Percentiles rank a stretch among this genome's conserved stretches.
These are phyloP conservation scores for Fusarium kyushuense DNA, from an alignment of 2,329 filamentous ascomycete species.

Conservation along the genomic window DNA sequence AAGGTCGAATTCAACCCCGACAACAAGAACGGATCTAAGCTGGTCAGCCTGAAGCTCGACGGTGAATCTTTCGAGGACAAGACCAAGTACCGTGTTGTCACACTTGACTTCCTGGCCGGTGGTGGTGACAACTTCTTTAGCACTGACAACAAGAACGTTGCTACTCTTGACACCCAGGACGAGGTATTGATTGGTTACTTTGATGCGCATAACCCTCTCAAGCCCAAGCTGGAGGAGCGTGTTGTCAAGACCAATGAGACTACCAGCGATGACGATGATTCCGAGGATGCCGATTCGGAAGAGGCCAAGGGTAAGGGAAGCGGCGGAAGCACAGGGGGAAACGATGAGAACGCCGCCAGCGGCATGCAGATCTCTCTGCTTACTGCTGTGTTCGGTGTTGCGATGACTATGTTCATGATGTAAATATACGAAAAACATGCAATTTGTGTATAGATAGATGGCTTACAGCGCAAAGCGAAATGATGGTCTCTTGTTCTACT, in stretches of 20 bases:
- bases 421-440: slow-evolving; percentile 29
- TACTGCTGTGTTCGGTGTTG: slow-evolving; percentile 26
- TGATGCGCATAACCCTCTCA: slow-evolving; percentile 60
- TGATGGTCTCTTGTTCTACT: not conserved
- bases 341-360: slow-evolving; percentile 17
- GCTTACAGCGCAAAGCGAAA: slow-evolving; percentile 17
- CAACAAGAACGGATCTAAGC: slow-evolving; percentile 61
- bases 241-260: slow-evolving; percentile 44
- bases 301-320: slow-evolving; percentile 24
- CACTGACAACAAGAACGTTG: slow-evolving; percentile 51
- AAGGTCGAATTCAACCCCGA: slow-evolving; percentile 68
- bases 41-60: slow-evolving; percentile 65
- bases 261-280: slow-evolving; percentile 17
- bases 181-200: slow-evolving; percentile 67
- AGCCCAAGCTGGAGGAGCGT: slow-evolving; percentile 61
- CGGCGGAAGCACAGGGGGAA: slow-evolving; percentile 7
- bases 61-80: slow-evolving; percentile 60
- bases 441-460: slow-evolving; percentile 4
- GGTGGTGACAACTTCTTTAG: slow-evolving; percentile 73
- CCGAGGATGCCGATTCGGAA: slow-evolving; percentile 20
- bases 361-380: slow-evolving; percentile 18
- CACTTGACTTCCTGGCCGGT: slow-evolving; percentile 71
- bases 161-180: slow-evolving; percentile 65
- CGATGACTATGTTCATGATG: slow-evolving; percentile 33
- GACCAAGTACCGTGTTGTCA: slow-evolving; percentile 67